Conservation (phyloP, 176 grass and related monocot genomes). For the Eleusine indica region DNA sequence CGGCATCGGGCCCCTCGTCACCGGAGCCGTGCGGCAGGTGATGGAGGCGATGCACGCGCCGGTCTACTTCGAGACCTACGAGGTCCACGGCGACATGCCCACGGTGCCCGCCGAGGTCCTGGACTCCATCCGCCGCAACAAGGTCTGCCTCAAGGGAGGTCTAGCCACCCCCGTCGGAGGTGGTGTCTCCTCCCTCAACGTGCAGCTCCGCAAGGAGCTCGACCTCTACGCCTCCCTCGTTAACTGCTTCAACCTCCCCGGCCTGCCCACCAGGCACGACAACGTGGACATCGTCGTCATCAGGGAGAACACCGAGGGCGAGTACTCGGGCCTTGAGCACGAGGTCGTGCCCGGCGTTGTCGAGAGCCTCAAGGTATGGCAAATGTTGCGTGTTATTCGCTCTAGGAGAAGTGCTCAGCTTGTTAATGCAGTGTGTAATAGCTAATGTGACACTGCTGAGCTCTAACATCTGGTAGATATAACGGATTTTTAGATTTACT, state of each 20-base stretch:
- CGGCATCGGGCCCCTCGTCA: slow-evolving; percentile 93
- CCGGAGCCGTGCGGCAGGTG: slow-evolving; percentile 78
- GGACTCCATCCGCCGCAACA: slow-evolving; percentile 86
- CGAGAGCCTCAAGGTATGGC: slow-evolving; percentile 86
- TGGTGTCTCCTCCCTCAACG: slow-evolving; percentile 87
- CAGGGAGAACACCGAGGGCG: slow-evolving; percentile 98
- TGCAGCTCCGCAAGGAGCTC: slow-evolving; percentile 92
- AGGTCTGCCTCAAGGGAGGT: slow-evolving; percentile 95
- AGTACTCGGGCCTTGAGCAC: slow-evolving; percentile 94
- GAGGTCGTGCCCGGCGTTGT: slow-evolving; percentile 97
- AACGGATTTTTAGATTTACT: background rate
- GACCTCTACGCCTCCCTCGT: slow-evolving; percentile 96
- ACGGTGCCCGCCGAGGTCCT: slow-evolving; percentile 69
- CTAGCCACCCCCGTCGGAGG: slow-evolving; percentile 83
- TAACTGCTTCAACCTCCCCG: slow-evolving; percentile 90
- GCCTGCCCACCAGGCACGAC: slow-evolving; percentile 83
- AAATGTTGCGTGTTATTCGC: background rate
- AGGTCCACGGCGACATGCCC: slow-evolving; percentile 85
- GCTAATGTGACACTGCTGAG: background rate
- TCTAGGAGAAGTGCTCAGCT: background rate
- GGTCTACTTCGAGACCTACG: slow-evolving; percentile 76
- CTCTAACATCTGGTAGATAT: background rate
- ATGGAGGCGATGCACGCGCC: slow-evolving; percentile 99
- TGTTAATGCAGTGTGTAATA: slow-evolving; percentile 2
- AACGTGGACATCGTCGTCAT: slow-evolving; percentile 99